Conservation (phyloP, 306 rosid genomes). For the Begonia fuchsioides region DNA sequence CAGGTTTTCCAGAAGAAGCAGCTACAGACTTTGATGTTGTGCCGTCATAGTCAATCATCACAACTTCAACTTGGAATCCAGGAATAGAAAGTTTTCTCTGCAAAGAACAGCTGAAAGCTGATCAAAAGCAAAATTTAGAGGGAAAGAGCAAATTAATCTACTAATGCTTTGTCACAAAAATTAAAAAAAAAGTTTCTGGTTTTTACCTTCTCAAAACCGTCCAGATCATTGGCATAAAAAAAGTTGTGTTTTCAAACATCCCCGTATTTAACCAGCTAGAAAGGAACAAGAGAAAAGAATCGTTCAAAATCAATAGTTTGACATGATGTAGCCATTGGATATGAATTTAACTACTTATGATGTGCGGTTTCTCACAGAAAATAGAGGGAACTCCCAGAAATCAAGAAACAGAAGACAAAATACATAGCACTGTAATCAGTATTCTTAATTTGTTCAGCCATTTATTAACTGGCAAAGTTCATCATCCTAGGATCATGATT, state of each 20-base stretch:
- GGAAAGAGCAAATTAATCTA: too few relatives aligned
- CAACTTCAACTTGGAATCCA: constrained; percentile 72
- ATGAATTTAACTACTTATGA: too few relatives aligned
- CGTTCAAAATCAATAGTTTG: background rate
- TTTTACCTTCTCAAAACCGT: constrained; percentile 81
- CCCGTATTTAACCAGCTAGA: constrained; percentile 83
- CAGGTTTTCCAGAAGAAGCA: constrained; percentile 29
- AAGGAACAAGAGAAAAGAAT: constrained; percentile 12
- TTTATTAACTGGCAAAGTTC: too few relatives aligned
- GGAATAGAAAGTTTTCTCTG: constrained; percentile 87
- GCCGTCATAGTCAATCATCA: constrained; percentile 67
- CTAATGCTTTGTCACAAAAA: background rate
- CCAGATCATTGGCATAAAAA: constrained; percentile 50
- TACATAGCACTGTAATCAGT: too few relatives aligned
- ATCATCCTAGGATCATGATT: too few relatives aligned
- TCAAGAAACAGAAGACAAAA: too few relatives aligned
- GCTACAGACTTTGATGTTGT: constrained; percentile 26
- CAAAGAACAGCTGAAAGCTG: constrained; percentile 7
- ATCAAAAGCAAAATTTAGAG: constrained; percentile 5
- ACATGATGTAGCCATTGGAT: too few relatives aligned
- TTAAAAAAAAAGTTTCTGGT: constrained; percentile 4
- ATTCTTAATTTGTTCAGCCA: too few relatives aligned
- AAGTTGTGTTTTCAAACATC: constrained; percentile 50
- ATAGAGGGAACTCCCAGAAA: too few relatives aligned
- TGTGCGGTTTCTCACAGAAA: too few relatives aligned